These are phyloP conservation scores for Escallonia herrerae DNA, from an alignment of 129 eudicot genomes.

Conservation along the genomic window DNA sequence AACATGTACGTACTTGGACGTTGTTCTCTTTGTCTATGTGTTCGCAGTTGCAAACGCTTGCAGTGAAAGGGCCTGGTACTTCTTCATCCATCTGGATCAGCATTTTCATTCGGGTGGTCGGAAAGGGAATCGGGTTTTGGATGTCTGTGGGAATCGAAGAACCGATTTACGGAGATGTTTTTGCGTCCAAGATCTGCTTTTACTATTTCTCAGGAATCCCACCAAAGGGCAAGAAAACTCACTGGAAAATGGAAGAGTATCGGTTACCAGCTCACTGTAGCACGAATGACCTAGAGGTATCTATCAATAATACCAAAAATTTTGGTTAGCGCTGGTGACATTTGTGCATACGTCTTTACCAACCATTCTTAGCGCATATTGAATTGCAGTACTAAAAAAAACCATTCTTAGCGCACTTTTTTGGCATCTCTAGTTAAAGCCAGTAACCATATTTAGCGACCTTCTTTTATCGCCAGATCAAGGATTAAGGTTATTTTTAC, in stretches of 20 bases:
- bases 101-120: not conserved
- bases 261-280: not conserved
- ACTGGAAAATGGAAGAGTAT: slow-evolving; percentile 12
- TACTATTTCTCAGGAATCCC: not conserved
- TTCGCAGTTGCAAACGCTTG: not conserved
- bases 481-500: no score
- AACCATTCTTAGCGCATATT: no score
- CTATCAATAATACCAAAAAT: not conserved
- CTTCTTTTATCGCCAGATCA: not conserved
- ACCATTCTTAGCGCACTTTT: no score
- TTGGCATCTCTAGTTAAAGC: not conserved
- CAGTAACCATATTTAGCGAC: no score
- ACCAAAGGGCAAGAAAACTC: not conserved
- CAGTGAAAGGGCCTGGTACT: not conserved
- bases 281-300: no score
- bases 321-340: no score
- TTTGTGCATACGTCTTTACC: no score
- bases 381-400: no score
- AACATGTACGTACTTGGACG: not conserved
- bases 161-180: not conserved
- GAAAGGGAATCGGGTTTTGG: slow-evolving; percentile 12
- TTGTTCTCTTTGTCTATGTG: not conserved
- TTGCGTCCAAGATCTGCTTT: slow-evolving; percentile 6
- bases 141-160: not conserved
- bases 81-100: slow-evolving; percentile 4